Conservation (phyloP, 1,139 yeast genomes). For the Yamadazyma aaseri region DNA sequence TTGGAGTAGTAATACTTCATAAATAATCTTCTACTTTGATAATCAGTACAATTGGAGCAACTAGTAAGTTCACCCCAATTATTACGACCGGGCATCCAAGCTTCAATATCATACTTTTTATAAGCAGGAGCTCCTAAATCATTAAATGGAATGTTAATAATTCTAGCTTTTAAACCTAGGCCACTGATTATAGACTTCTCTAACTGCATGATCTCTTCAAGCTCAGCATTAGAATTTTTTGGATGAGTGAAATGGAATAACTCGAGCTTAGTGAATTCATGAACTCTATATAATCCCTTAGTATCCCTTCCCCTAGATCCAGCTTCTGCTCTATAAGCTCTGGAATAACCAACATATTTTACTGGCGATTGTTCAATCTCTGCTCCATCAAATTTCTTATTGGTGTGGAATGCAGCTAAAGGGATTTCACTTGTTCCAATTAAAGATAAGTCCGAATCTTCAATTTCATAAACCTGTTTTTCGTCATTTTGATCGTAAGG, state of each 20-base stretch:
- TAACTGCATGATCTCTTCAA: slow-evolving; percentile 60
- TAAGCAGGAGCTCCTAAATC: slow-evolving; percentile 94
- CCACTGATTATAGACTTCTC: slow-evolving; percentile 65
- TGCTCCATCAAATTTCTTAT: slow-evolving; percentile 21
- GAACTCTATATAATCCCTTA: slow-evolving; percentile 89
- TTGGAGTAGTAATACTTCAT: slow-evolving; percentile 50
- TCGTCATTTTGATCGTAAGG: slow-evolving; percentile 91
- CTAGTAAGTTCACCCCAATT: slow-evolving; percentile 93
- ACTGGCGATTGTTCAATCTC: slow-evolving; percentile 39
- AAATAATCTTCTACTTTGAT: slow-evolving; percentile 80
- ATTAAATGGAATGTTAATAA: slow-evolving; percentile 83
- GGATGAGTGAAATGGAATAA: slow-evolving; percentile 72
- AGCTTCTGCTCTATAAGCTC: slow-evolving; percentile 94
- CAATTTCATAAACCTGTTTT: slow-evolving; percentile 74
- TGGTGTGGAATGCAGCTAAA: slow-evolving; percentile 66
- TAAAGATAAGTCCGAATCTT: slow-evolving; percentile 56
- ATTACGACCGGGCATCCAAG: slow-evolving; percentile 98
- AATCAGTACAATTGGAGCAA: slow-evolving; percentile 89
- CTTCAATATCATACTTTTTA: slow-evolving; percentile 91
- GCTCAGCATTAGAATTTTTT: slow-evolving; percentile 45
- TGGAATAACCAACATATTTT: slow-evolving; percentile 75
- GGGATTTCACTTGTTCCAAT: slow-evolving; percentile 98
- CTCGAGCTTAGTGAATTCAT: slow-evolving; percentile 97
- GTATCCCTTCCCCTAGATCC: slow-evolving; percentile 96
- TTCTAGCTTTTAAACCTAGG: slow-evolving; percentile 77